Evolutionary conservation across 441 rosid species (phyloP), one percentile per base, ranked within the genome.

Genomic region (Erodium moschatum): DNA sequence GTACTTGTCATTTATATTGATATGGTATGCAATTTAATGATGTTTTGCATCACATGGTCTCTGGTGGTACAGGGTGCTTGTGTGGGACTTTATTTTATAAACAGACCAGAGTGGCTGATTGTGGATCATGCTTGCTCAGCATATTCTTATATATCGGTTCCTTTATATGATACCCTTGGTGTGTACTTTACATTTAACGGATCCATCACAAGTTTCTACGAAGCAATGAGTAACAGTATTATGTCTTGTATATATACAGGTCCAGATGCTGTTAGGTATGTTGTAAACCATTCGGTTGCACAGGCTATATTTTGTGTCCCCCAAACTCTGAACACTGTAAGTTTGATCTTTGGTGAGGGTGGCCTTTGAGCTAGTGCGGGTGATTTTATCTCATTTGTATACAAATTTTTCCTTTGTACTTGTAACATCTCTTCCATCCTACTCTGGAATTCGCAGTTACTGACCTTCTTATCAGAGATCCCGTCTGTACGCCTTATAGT

Each of bases 151-250:
- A 81, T 86, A 29, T 91, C 97, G 19, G 97, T 94, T 85, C 99
- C 99, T 78, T 81, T 94, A 76, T 94, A 91, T 70, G 99, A 94
- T 84, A 94, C 97, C 44, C 96, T 91, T 73, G 99, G 99, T 89
- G 56, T 56, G 86, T 74, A 10, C 65, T 52, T 73, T 40, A 19
- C 16, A 21, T 5, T 56, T 29, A 9, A 44, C 67, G 72, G 61
- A 4, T 12, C 73, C 79, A 63, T 48, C 69, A 31, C 3, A 20
- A 56, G 48, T 69, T 61, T 27, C 48, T 29, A 5, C 35, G 33
- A 10, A 58, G 72, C 67, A 4, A 50, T 78, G 64, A 61, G 27
- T 70, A 16, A 68, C 15, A 24, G 67, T 4, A 6, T 44, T 40
- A 61, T 21, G 63, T 75, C 65, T 60, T 68, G 18, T 77, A 56